Evolutionary conservation across 371 early-diverging fungal species (phyloP).

Genomic region (Syncephalastrum monosporum): DNA sequence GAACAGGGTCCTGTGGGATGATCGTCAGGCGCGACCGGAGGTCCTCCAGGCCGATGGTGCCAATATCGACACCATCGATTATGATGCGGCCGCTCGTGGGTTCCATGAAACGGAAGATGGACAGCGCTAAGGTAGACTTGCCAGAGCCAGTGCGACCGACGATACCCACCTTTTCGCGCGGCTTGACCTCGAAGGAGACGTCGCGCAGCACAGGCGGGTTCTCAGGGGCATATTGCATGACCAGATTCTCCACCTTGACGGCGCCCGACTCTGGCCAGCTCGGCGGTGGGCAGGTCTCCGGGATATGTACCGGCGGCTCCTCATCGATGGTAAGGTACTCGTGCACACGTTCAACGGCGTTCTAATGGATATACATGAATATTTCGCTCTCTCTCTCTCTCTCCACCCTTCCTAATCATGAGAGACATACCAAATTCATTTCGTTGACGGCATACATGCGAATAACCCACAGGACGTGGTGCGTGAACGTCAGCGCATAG

Average conservation of each 20-base stretch:
- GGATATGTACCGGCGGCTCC: slow-evolving; percentile 60
- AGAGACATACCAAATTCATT: slow-evolving; percentile 63
- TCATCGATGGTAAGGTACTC: slow-evolving; percentile 74
- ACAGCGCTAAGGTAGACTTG: slow-evolving; percentile 65
- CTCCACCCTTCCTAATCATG: too few relatives aligned
- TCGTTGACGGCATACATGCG: slow-evolving; percentile 79
- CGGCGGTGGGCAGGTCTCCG: slow-evolving; percentile 46
- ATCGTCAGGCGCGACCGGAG: slow-evolving; percentile 64
- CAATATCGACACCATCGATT: slow-evolving; percentile 74
- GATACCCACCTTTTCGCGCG: slow-evolving; percentile 63
- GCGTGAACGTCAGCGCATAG: slow-evolving; percentile 67
- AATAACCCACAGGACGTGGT: slow-evolving; percentile 77
- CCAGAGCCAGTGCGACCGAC: slow-evolving; percentile 51
- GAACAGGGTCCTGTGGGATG: slow-evolving; percentile 74
- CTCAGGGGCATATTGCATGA: slow-evolving; percentile 68
- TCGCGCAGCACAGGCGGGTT: slow-evolving; percentile 68
- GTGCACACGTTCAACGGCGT: slow-evolving; percentile 73
- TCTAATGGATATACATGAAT: slow-evolving; percentile 24
- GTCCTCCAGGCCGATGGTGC: slow-evolving; percentile 60
- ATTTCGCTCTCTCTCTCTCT: too few relatives aligned
- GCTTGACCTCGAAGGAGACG: slow-evolving; percentile 59
- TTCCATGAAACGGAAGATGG: slow-evolving; percentile 78
- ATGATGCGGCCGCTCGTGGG: slow-evolving; percentile 55
- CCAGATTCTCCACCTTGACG: slow-evolving; percentile 63
- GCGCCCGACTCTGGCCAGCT: slow-evolving; percentile 76